Base-by-base conservation (phyloP, 176 grass and related monocot species). In the Poa annua region DNA sequence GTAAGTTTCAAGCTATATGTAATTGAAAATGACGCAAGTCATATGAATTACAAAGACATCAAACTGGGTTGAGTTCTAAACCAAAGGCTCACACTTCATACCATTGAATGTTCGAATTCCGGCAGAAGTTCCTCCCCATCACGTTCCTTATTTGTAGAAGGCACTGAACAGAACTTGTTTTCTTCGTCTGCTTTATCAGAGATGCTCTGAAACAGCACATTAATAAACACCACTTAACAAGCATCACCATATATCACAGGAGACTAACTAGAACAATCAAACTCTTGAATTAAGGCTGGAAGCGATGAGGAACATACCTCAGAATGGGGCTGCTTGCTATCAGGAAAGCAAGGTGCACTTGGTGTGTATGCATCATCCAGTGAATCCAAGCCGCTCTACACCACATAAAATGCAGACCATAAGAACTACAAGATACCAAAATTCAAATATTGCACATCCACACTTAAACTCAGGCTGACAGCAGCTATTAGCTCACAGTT, bases 151-250 rank as follows among this genome's bases (percentile, higher is more conserved):
- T 77, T 34, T 3, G 1, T 70, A 81, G 45, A 59, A 85, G 22
- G 12, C 5, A 21, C 22, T 41, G 77, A 62, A 57, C 14, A 57
- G 1, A 5, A 15, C 50, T 85, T 80, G 50, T 22, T 74, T 84
- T 66, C 51, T 19, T 35, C 34, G 0, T 48, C 63, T 22, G 70
- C 12, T 69, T 14, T 6, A 53, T 68, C 42, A 83, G 73, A 88
- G 51, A 53, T 52, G 32, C 64, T 70, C 74, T 88, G 74, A 77
- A 20, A 47, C 16, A 64, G 7, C 44, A 72, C 34, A 83, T 87
- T 48, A 15, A 50, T 4, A 22, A 62, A 77, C 44, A 76, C 22
- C 65, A 56, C 35, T 88, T 56, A 79, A 48, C 14, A 61, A 66
- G 19, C 11, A 74, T 80, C 16, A 25, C 32, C 19, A 16, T n/a